Conservation (phyloP, 495 filamentous ascomycete species). For the Lasiosphaeriaceae sp. region DNA sequence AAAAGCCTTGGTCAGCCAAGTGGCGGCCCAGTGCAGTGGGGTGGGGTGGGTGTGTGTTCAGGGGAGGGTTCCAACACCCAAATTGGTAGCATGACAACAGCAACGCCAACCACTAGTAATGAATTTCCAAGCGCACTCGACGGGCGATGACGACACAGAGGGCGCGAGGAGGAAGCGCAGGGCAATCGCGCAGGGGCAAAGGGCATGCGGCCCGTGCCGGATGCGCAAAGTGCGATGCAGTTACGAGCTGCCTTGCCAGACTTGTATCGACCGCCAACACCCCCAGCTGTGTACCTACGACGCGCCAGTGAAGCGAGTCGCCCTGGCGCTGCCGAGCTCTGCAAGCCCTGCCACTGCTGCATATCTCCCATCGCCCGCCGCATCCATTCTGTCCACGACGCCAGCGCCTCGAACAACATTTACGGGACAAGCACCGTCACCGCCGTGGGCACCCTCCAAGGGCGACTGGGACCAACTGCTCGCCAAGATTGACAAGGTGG, state of each 20-base stretch:
- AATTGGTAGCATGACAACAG: not conserved
- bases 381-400: not conserved
- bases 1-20: not conserved
- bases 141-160: not conserved
- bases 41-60: not conserved
- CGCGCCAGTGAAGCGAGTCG: not conserved
- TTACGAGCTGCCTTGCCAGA: slow-evolving; percentile 6
- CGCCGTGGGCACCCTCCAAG: slow-evolving; percentile 2
- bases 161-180: not conserved
- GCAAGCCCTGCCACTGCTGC: not conserved
- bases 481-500: slow-evolving; percentile 3
- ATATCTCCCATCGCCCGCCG: not conserved
- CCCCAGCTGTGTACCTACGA: slow-evolving; percentile 7
- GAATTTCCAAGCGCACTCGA: not conserved
- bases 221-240: slow-evolving; percentile 5
- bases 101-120: not conserved
- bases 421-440: not conserved
- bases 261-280: slow-evolving; percentile 5
- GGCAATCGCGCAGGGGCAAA: slow-evolving; percentile 3
- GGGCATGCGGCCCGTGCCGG: slow-evolving; percentile 3
- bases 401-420: not conserved
- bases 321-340: not conserved
- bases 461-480: slow-evolving; percentile 4
- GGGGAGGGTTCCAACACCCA: not conserved
- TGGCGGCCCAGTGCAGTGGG: no score